These are phyloP conservation scores for Ophiostoma tasmaniense DNA, from an alignment of 2,329 filamentous ascomycete species.

Conservation along the genomic window DNA sequence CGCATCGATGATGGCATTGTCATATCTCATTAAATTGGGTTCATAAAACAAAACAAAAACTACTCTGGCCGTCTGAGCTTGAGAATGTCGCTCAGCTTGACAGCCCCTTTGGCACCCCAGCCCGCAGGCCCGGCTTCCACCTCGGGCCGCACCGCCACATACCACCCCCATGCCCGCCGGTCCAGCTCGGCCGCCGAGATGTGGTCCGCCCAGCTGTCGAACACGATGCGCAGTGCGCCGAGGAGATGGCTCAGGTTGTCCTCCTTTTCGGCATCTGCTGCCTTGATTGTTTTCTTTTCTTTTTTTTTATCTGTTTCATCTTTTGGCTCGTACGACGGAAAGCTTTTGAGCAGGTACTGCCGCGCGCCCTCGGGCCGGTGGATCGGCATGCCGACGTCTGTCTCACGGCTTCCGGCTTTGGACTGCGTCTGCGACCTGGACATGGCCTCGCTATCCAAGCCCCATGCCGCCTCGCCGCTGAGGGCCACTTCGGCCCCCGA, in stretches of 20 bases:
- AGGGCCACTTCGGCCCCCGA: constrained; percentile 34
- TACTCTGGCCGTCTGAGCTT: constrained; percentile 40
- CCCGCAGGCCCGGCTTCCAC: constrained; percentile 66
- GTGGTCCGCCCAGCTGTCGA: constrained; percentile 62
- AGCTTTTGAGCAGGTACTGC: constrained; percentile 50
- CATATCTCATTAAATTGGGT: background rate
- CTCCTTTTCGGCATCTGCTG: constrained; percentile 52
- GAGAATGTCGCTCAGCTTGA: constrained; percentile 60
- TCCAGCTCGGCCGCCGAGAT: constrained; percentile 61
- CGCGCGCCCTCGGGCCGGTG: constrained; percentile 63
- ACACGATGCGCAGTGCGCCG: constrained; percentile 62
- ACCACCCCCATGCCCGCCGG: constrained; percentile 72
- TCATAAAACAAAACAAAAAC: background rate
- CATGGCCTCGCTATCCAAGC: constrained; percentile 47
- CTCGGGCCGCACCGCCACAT: constrained; percentile 65
- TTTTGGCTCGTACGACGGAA: constrained; percentile 36
- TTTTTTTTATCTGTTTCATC: constrained; percentile 21
- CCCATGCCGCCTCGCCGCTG: constrained; percentile 51
- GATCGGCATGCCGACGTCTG: constrained; percentile 54
- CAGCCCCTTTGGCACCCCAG: constrained; percentile 72
- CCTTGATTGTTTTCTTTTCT: constrained; percentile 43
- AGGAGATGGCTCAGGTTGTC: constrained; percentile 62
- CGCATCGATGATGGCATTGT: background rate
- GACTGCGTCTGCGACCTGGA: background rate
- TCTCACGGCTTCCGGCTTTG: constrained; percentile 21